Base-by-base conservation (phyloP, 2,329 filamentous ascomycete species). In the Ceratocystis alfenasii region DNA sequence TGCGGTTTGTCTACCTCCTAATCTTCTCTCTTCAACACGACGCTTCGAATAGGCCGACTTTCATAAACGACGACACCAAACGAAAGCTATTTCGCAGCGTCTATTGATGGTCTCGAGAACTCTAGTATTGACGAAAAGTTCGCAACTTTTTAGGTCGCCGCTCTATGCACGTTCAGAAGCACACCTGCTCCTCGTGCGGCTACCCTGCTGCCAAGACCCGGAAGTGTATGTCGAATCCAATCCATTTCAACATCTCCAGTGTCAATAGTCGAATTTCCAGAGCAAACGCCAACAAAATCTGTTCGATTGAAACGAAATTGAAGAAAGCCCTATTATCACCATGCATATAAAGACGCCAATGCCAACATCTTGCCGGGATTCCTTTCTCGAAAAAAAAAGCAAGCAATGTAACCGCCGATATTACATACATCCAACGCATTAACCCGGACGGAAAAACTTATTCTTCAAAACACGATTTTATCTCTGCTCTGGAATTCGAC, bases 131-230 rank as follows among this genome's bases (percentile, higher is more conserved):
- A 59, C 53, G 15, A 59, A 46, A 48, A 61, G 46, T 28, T 60
- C n/a, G 22, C 62, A 55, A 64, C 33, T 61, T 8, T 46, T 15
- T 74, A 95, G 91, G 93, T 81, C 88, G 89, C 78, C 92, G 94
- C 78, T 96, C 94, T 76, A 87, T 96, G 81, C 94, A 99, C 88
- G 87, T 97, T 83, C 94, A 99, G 85, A 99, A 99, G 89, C 88
- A 96, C 81, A 95, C 91, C 77, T 99, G 94, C 84, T 80, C 93
- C 74, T 82, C 82, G 72, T 99, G 94, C 85, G 94, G 92, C 78
- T 99, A 96, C 83, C 94, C 94, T 77, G 83, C 91, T 78, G 94
- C 94, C 80, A 96, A 95, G 87, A 92, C 84, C 80, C 87, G 94
- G 80, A 95, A 96, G 87, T 99, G 93, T 97, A 96, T 78, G 93